Conservation (phyloP, 1,284 basidiomycete genomes). For the Ganoderma sinense region DNA sequence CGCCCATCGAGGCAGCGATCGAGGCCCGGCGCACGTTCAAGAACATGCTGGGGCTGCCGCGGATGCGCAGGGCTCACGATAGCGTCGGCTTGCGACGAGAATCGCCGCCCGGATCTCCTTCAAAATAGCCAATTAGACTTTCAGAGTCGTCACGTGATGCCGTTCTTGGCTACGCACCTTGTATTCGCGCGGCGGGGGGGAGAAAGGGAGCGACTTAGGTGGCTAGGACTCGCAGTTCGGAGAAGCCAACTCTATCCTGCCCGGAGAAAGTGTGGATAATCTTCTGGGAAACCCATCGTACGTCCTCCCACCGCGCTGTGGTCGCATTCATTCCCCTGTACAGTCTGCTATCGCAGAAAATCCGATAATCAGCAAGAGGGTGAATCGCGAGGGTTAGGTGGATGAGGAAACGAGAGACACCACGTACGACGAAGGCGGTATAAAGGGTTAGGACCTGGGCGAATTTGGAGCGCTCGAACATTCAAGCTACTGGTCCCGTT, state of each 20-base stretch:
- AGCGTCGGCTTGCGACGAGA: slow-evolving; percentile 19
- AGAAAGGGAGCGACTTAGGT: slow-evolving; percentile 17
- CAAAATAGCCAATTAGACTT: slow-evolving; percentile 33
- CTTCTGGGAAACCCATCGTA: slow-evolving; percentile 29
- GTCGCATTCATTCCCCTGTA: slow-evolving; percentile 25
- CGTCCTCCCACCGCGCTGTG: slow-evolving; percentile 25
- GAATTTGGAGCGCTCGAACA: background rate
- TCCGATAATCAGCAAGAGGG: slow-evolving; percentile 30
- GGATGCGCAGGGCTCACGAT: slow-evolving; percentile 21
- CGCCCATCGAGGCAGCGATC: slow-evolving; percentile 24
- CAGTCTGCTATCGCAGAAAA: slow-evolving; percentile 28
- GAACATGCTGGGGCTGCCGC: slow-evolving; percentile 8
- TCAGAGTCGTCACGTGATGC: slow-evolving; percentile 29
- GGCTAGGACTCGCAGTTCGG: slow-evolving; percentile 12
- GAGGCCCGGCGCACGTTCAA: slow-evolving; percentile 22
- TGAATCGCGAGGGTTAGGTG: background rate
- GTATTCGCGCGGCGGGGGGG: slow-evolving; percentile 8
- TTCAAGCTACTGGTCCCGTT: background rate
- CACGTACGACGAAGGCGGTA: background rate
- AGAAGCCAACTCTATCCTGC: slow-evolving; percentile 29
- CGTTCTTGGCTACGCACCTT: slow-evolving; percentile 23
- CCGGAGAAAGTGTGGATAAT: slow-evolving; percentile 33
- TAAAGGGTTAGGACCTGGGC: background rate
- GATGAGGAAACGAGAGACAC: background rate
- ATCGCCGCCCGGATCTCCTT: slow-evolving; percentile 24